Percentiles rank a stretch among this genome's conserved stretches.
These are phyloP conservation scores for Funneliformis mosseae DNA, from an alignment of 192 early-diverging fungal genomes.

Conservation along the genomic window DNA sequence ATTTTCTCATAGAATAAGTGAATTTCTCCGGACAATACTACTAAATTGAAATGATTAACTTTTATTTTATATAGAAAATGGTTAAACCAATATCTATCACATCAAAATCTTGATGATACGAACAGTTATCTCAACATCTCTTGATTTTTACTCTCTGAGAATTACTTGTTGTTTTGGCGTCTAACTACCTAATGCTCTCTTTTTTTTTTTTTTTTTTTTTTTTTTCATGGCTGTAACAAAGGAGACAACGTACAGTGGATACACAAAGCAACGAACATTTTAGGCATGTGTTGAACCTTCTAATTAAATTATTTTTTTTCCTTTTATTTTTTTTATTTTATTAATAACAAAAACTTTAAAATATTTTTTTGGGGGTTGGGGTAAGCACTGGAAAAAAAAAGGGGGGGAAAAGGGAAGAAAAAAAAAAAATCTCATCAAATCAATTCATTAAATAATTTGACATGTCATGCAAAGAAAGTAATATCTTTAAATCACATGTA, in stretches of 20 bases:
- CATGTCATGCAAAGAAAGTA: too few species aligned
- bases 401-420: background rate
- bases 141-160: background rate
- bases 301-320: background rate
- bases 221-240: background rate
- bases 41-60: too few species aligned
- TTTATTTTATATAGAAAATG: too few species aligned
- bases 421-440: background rate
- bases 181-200: background rate
- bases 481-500: too few species aligned
- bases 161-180: background rate
- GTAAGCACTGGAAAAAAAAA: background rate
- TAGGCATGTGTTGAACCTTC: background rate
- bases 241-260: background rate
- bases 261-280: background rate
- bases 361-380: background rate
- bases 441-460: too few species aligned
- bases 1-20: too few species aligned
- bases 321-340: background rate
- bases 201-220: too few species aligned
- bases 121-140: too few species aligned
- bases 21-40: too few species aligned
- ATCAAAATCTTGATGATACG: too few species aligned
- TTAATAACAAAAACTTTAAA: background rate
- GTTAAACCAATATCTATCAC: too few species aligned